Evolutionary conservation across 768 basidiomycete species (phyloP), one percentile per base, ranked within the genome.

Genomic region (Tylopilus intermedius): DNA sequence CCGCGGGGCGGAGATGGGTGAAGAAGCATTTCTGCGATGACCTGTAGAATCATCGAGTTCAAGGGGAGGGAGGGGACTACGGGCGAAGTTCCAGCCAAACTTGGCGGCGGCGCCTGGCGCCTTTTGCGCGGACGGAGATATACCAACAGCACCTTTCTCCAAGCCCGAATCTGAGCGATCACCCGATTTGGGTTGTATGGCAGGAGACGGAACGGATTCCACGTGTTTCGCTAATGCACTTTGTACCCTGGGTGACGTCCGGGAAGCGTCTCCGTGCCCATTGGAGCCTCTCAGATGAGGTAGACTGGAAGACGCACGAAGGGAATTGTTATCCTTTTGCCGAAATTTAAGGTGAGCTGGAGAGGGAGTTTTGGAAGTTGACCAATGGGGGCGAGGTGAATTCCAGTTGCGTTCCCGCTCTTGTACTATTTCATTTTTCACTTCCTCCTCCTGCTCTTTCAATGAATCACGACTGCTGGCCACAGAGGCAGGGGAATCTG

Each of bases 391-490:
- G 35, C 74, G 78, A n/a, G 80, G 81, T 8, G 83, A 77, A 64
- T 84, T 82, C 85, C 84, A 86, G 59, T 86, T 86, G 45, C 81
- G 74, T 66, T 86, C 84, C 45, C 83, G 76, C 58, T 78, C 76
- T 37, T 80, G 77, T n/a, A 60, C 53, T 4, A 68, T 51, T 57
- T 74, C 78, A n/a, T 65, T 57, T 53, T 62, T 51, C 47, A 68
- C 56, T 40, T 66, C 67, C 48, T 62, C 49, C 21, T 64, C 63
- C 21, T 13, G 70, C 63, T 72, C 72, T 24, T 69, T 57, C 30
- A 64, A 57, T 21, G 67, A 69, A 38, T 62, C 70, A 13, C 66
- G 71, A 38, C 69, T 72, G 39, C 69, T 72, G 13, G 62, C 61
- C 8, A 69, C 50, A 21, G 75, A 77, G 18, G 63, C 58, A 29